These are phyloP conservation scores for Stagonosporopsis vannaccii DNA, from an alignment of 2,329 filamentous ascomycete genomes.

Conservation along the genomic window DNA sequence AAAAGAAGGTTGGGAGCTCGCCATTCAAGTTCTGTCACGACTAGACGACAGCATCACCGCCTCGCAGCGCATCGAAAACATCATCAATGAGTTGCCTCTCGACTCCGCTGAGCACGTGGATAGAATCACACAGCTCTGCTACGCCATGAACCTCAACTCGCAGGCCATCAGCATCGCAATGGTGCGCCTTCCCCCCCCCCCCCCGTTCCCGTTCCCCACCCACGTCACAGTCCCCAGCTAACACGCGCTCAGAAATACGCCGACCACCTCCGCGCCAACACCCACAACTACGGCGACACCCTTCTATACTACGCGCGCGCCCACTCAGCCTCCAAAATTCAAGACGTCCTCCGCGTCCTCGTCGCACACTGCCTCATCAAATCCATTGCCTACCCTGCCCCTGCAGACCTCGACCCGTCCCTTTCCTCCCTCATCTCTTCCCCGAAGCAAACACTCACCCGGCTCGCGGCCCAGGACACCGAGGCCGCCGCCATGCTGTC, in stretches of 20 bases:
- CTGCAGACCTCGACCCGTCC: constrained; percentile 74
- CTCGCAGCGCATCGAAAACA: constrained; percentile 74
- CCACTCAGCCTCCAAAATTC: constrained; percentile 78
- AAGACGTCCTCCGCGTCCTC: constrained; percentile 83
- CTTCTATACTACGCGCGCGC: constrained; percentile 91
- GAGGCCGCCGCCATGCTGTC: constrained; percentile 85
- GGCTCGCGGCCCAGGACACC: constrained; percentile 75
- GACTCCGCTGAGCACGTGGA: constrained; percentile 77
- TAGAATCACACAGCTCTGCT: constrained; percentile 79
- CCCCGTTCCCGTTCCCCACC: background rate
- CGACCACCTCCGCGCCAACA: constrained; percentile 74
- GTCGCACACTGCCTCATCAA: constrained; percentile 88
- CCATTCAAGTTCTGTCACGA: constrained; percentile 81
- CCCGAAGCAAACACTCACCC: constrained; percentile 74
- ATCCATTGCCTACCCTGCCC: constrained; percentile 78
- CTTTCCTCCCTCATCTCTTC: constrained; percentile 74
- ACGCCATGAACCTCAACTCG: constrained; percentile 76
- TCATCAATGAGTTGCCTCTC: constrained; percentile 77
- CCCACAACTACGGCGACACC: constrained; percentile 82
- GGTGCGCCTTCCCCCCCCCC: constrained; percentile 55
- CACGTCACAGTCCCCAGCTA: constrained; percentile 25
- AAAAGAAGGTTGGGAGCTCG: constrained; percentile 85
- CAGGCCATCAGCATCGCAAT: constrained; percentile 84
- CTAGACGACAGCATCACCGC: constrained; percentile 77
- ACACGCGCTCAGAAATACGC: constrained; percentile 75